A percentile compares a stretch with the other conserved stretches of the same genome.
Conservation (phyloP, 306 rosid genomes). For the Vicia villosa region DNA sequence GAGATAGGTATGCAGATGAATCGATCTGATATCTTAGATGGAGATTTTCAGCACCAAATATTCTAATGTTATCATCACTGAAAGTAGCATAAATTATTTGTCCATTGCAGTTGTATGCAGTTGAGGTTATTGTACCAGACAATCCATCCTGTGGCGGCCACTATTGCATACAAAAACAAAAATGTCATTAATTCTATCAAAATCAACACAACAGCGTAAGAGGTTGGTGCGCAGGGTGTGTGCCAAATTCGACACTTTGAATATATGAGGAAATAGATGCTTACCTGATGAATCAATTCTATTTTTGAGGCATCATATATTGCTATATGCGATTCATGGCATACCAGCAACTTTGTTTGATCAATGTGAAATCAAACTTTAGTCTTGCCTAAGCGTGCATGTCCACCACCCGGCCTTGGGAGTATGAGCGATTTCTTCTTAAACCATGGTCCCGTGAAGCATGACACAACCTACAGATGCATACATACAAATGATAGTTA, state of each 20-base stretch:
- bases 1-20: slow-evolving; percentile 56
- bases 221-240: too few relatives aligned
- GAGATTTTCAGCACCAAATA: slow-evolving; percentile 64
- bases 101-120: slow-evolving; percentile 67
- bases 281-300: slow-evolving; percentile 54
- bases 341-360: slow-evolving; percentile 52
- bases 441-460: slow-evolving; percentile 59
- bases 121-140: slow-evolving; percentile 57
- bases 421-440: slow-evolving; percentile 47
- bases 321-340: slow-evolving; percentile 54
- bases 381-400: slow-evolving; percentile 35
- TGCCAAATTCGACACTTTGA: too few relatives aligned
- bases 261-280: background rate
- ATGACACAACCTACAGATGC: slow-evolving; percentile 38
- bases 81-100: slow-evolving; percentile 63
- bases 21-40: slow-evolving; percentile 65
- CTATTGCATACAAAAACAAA: slow-evolving; percentile 39
- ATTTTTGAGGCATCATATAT: slow-evolving; percentile 56
- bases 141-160: slow-evolving; percentile 70
- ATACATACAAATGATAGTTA: too few relatives aligned
- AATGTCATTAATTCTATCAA: background rate
- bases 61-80: slow-evolving; percentile 71
- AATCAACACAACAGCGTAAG: too few relatives aligned
- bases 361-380: slow-evolving; percentile 46
- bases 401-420: slow-evolving; percentile 44